Evolutionary conservation across 768 basidiomycete genomes (phyloP).

Genomic region (Phlebiopsis gigantea): DNA sequence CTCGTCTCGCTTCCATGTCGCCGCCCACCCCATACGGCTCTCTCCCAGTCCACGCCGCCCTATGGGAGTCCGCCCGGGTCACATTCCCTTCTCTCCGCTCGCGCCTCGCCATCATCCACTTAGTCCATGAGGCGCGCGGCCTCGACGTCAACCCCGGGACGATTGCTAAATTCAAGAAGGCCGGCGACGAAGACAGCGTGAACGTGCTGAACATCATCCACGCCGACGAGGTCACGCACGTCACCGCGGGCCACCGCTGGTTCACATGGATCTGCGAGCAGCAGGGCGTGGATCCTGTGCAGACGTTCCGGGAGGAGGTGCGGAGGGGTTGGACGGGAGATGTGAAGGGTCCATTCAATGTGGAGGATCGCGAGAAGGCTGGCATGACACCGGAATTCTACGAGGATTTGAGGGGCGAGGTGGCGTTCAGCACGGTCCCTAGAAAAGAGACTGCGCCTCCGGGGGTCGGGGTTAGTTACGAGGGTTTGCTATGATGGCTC

Average conservation of each 20-base stretch:
- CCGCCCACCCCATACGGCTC: slow-evolving; percentile 69
- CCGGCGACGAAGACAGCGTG: slow-evolving; percentile 64
- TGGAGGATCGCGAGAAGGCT: slow-evolving; percentile 63
- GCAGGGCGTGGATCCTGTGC: slow-evolving; percentile 52
- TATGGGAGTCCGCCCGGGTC: slow-evolving; percentile 73
- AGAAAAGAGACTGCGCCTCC: background rate
- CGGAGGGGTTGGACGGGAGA: slow-evolving; percentile 64
- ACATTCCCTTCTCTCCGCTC: slow-evolving; percentile 65
- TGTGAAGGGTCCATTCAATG: slow-evolving; percentile 81
- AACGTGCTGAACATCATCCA: slow-evolving; percentile 70
- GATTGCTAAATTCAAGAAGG: slow-evolving; percentile 64
- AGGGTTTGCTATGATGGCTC: background rate
- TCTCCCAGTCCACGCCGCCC: slow-evolving; percentile 63
- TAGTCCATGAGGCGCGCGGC: slow-evolving; percentile 81
- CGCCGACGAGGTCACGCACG: slow-evolving; percentile 75
- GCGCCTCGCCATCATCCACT: slow-evolving; percentile 77
- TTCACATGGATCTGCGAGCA: slow-evolving; percentile 70
- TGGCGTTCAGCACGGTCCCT: slow-evolving; percentile 21
- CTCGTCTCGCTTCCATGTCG: slow-evolving; percentile 55
- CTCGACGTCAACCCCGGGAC: slow-evolving; percentile 81
- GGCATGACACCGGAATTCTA: slow-evolving; percentile 72
- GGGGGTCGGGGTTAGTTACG: slow-evolving; percentile 1
- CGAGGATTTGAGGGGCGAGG: slow-evolving; percentile 61
- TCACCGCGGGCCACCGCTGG: slow-evolving; percentile 79
- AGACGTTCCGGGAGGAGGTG: slow-evolving; percentile 68